These are phyloP conservation scores for Hyaloscypha finlandica DNA, from an alignment of 495 filamentous ascomycete genomes.

Conservation along the genomic window DNA sequence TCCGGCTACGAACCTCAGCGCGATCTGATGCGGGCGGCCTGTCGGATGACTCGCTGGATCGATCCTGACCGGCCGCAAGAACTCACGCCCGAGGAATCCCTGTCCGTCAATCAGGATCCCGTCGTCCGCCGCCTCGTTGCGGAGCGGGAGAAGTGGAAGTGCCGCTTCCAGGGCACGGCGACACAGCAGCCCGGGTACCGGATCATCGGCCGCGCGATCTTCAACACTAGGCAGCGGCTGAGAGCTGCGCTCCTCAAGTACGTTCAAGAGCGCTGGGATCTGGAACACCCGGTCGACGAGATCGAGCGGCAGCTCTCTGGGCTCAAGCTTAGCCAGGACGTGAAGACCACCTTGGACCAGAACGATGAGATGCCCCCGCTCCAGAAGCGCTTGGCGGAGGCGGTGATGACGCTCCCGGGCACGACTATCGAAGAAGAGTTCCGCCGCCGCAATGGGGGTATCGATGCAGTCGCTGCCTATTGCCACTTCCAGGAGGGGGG, in stretches of 20 bases:
- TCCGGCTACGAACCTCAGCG: no score
- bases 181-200: conserved; percentile 33
- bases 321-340: conserved; percentile 30
- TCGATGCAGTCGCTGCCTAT: conserved; percentile 40
- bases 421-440: conserved; percentile 40
- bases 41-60: conserved; percentile 38
- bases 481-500: conserved; percentile 38
- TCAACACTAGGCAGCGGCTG: conserved; percentile 31
- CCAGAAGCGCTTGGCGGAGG: conserved; percentile 38
- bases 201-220: conserved; percentile 34
- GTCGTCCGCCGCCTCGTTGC: conserved; percentile 31
- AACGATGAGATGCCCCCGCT: conserved; percentile 28
- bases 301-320: conserved; percentile 35
- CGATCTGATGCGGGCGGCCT: conserved; percentile 26
- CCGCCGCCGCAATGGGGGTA: conserved; percentile 35
- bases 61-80: conserved; percentile 38
- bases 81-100: conserved; percentile 34
- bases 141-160: conserved; percentile 30
- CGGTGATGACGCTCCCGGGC: conserved; percentile 36
- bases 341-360: conserved; percentile 26
- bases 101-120: conserved; percentile 35
- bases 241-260: conserved; percentile 35
- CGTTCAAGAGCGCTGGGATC: conserved; percentile 33
- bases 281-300: conserved; percentile 37
- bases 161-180: conserved; percentile 28